These are phyloP conservation scores for Mrakiaceae sp. DNA, from an alignment of 1,284 basidiomycete genomes.

Conservation along the genomic window DNA sequence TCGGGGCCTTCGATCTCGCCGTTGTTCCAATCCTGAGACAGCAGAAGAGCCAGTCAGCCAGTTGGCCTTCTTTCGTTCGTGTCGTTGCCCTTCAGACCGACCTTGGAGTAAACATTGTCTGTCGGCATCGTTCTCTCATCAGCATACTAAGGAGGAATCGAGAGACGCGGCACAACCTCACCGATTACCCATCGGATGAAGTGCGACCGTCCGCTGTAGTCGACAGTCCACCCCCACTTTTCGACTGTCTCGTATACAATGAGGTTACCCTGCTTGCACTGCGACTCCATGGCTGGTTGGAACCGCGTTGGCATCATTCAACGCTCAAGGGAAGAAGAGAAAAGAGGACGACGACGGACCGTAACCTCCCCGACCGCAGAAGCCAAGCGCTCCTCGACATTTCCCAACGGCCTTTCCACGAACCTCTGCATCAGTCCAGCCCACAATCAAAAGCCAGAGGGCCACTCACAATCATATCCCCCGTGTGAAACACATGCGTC, in stretches of 20 bases:
- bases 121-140: neutral
- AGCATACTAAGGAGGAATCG: neutral
- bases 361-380: constrained; percentile 12
- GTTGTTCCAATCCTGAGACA: constrained; percentile 11
- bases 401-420: neutral
- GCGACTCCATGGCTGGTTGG: neutral
- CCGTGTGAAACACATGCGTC: constrained; percentile 47
- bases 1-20: constrained; percentile 13
- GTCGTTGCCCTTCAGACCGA: neutral
- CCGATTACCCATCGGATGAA: constrained; percentile 13
- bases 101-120: constrained; percentile 13
- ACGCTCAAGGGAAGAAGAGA: too few relatives aligned
- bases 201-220: constrained; percentile 10
- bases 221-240: constrained; percentile 7
- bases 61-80: too few relatives aligned
- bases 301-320: too few relatives aligned
- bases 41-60: neutral
- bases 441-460: too few relatives aligned
- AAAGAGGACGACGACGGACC: neutral
- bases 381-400: constrained; percentile 1
- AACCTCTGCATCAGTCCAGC: too few relatives aligned
- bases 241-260: constrained; percentile 1
- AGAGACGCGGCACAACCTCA: neutral
- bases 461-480: constrained; percentile 18
- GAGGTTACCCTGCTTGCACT: neutral